Base-by-base conservation (phyloP, 2,329 filamentous ascomycete species). In the Fusarium odoratissimum region DNA sequence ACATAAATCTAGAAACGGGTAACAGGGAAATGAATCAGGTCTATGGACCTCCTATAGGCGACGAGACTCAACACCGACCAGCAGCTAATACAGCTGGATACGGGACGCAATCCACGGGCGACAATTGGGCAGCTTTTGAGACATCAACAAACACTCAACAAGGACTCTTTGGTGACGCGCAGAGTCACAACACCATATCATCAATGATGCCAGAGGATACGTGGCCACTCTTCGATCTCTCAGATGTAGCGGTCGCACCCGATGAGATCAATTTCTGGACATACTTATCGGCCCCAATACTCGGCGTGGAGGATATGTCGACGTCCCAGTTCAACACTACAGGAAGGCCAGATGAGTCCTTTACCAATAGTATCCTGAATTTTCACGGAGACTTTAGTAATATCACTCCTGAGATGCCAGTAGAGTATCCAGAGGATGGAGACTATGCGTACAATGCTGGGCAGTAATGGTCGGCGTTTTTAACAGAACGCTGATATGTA, bases 191-290 rank as follows among this genome's bases (percentile, higher is more conserved):
- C 21, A 35, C 5, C 2, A 42, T 55, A n/a, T 60, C 57, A 12
- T 17, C 41, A 2, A 19, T 30, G 21, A 5, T 38, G 5, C 14
- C 40, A 2, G 63, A 33, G 1, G 35, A 28, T 13, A 31, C 49
- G 1, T 67, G 64, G 64, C 63, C 64, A 17, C 16, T 67, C 2
- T n/a, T 67, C 0, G 41, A 67, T 37, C 40, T 67, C 0, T 54
- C 64, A 4, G 54, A 61, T 21, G 25, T 46, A 3, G 33, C 35
- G 1, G 28, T 16, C 1, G 21, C 23, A n/a, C 33, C 62, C 0
- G 63, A 67, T 10, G 64, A 67, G 13, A 14, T 67, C 6, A 42
- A 52, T n/a, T 30, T 67, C 14, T 67, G 64, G 64, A 25, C 40
- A 1, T 67, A 67, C 11, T 45, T 67, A 10, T 67, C 64, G 1